These are phyloP conservation scores for Penicillium nordicum DNA, from an alignment of 2,329 filamentous ascomycete genomes.

Conservation along the genomic window DNA sequence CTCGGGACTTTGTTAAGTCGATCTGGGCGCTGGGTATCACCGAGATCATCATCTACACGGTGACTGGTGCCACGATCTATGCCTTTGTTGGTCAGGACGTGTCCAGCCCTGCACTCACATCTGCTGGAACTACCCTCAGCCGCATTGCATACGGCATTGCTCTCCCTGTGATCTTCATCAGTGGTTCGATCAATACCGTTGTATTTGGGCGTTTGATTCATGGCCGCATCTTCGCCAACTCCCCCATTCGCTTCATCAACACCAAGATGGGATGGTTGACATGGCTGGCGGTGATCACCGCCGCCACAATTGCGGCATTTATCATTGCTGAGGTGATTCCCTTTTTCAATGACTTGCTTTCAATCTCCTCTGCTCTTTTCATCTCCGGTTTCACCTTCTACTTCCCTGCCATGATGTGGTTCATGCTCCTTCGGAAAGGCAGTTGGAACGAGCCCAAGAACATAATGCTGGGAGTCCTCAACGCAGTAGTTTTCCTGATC, in stretches of 20 bases:
- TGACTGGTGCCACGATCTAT: constrained; percentile 32
- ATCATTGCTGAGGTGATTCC: constrained; percentile 82
- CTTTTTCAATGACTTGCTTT: constrained; percentile 67
- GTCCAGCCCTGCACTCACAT: constrained; percentile 30
- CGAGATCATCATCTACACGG: constrained; percentile 34
- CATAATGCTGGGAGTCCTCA: constrained; percentile 56
- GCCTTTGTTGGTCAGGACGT: constrained; percentile 32
- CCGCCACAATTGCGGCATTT: constrained; percentile 74
- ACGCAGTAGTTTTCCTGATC: constrained; percentile 65
- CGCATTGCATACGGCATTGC: constrained; percentile 33
- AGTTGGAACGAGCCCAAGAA: constrained; percentile 36
- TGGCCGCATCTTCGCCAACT: constrained; percentile 31
- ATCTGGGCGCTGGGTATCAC: constrained; percentile 39
- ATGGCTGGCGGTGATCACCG: constrained; percentile 27
- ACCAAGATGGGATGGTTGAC: constrained; percentile 34
- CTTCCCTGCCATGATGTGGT: constrained; percentile 46
- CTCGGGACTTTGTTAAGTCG: constrained; percentile 34
- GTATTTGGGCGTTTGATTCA: constrained; percentile 34
- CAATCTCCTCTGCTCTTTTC: constrained; percentile 60
- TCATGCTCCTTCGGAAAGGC: constrained; percentile 26
- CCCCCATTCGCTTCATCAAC: constrained; percentile 34
- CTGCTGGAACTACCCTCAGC: constrained; percentile 25
- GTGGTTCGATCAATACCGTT: constrained; percentile 34
- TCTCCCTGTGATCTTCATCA: constrained; percentile 35
- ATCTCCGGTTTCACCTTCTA: constrained; percentile 88